Evolutionary conservation across 805 yeast species (phyloP), one percentile per base, ranked within the genome.

Genomic region (Ogataea ramenticola): DNA sequence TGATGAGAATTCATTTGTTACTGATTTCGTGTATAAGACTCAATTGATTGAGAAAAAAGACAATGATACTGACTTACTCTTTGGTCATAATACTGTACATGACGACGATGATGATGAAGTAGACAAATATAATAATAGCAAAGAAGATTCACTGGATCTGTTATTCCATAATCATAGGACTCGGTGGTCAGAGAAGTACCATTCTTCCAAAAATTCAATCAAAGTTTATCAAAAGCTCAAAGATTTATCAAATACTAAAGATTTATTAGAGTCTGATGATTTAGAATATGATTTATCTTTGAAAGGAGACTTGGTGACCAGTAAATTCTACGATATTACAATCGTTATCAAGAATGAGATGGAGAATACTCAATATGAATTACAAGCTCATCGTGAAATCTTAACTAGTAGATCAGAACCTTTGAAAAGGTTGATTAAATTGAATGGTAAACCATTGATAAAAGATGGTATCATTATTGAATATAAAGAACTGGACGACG

Each of bases 211-310:
- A 3, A 21, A 27, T 1, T 19, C n/a, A 9, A 31, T 3, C 3
- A 21, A 31, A 20, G 14, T 32, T 2, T 21, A 39, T 39, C 19
- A 45, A n/a, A 19, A 43, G 9, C 24, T 40, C 17, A 40, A 36
- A 2, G 46, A 47, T 17, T 34, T 21, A 4, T 31, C 36, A 5
- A 39, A 20, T 14, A 27, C 49, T 6, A 60, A 62, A n/a, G 73
- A 72, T 37, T 47, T 73, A 12, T 54, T 72, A n/a, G 57, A 61
- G 26, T 47, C 57, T 1, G 66, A 61, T 36, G 62, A 60, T 21
- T 38, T 57, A 16, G 61, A 56, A 19, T 56, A 56, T 26, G 49
- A 51, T 51, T 38, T 57, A 10, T 24, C 52, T 0, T 29, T 57
- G 47, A 50, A 47, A 21, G 53, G 10, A 6, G 26, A 17, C 12